Evolutionary conservation across 2,329 filamentous ascomycete genomes (phyloP).

Genomic region (Rhinocladiella mackenziei): DNA sequence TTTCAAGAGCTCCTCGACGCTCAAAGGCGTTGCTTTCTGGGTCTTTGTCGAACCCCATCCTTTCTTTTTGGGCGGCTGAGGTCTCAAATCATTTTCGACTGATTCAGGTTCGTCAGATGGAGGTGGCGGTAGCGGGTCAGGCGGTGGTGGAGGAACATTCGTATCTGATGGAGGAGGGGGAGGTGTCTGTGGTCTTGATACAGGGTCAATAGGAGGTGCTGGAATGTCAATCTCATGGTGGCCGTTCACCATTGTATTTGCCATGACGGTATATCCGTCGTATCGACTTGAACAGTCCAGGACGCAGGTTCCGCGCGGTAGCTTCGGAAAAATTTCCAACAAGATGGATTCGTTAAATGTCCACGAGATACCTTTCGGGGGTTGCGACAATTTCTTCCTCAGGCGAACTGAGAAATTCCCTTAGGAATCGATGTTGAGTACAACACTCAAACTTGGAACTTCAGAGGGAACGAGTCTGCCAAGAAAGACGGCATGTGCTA

Average conservation of each 20-base stretch:
- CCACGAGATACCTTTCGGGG: too few relatives aligned
- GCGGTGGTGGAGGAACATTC: constrained; percentile 39
- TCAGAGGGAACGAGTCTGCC: too few relatives aligned
- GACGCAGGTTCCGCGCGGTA: too few relatives aligned
- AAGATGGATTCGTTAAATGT: too few relatives aligned
- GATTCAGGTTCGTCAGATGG: constrained; percentile 36
- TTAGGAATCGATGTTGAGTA: too few relatives aligned
- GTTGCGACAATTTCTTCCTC: too few relatives aligned
- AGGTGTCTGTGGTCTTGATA: constrained; percentile 32
- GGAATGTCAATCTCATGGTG: constrained; percentile 29
- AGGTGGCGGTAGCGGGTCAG: constrained; percentile 41
- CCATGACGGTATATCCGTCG: constrained; percentile 31
- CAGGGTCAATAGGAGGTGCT: constrained; percentile 37
- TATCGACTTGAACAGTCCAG: background rate
- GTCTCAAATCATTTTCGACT: constrained; percentile 43
- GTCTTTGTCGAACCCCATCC: constrained; percentile 47
- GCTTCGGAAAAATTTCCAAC: too few relatives aligned
- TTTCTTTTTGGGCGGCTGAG: constrained; percentile 48
- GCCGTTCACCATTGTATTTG: constrained; percentile 34
- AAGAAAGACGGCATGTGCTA: too few relatives aligned
- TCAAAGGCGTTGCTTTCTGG: constrained; percentile 56
- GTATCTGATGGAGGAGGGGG: constrained; percentile 21
- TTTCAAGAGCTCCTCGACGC: constrained; percentile 78
- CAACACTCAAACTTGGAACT: too few relatives aligned
- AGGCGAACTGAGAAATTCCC: too few relatives aligned